Conservation (phyloP, 2,329 filamentous ascomycete genomes). For the Botrytis pseudocinerea region DNA sequence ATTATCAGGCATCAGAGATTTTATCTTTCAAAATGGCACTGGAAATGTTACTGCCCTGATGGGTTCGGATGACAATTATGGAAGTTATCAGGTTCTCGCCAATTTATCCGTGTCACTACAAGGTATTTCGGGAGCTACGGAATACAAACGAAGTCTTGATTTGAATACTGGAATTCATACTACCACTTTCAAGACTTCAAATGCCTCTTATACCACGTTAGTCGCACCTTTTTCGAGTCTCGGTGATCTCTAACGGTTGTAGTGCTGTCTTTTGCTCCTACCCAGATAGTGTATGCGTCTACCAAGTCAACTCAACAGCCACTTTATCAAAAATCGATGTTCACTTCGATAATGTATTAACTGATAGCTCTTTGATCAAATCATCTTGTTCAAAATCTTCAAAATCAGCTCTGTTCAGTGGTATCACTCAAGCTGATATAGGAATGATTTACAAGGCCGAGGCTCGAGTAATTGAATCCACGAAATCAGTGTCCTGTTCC, state of each 20-base stretch:
- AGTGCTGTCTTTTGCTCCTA: slow-evolving; percentile 48
- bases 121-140: slow-evolving; percentile 36
- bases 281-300: slow-evolving; percentile 43
- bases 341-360: slow-evolving; percentile 46
- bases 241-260: slow-evolving; percentile 40
- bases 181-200: slow-evolving; percentile 31
- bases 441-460: slow-evolving; percentile 49
- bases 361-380: slow-evolving; percentile 36
- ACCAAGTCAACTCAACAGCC: slow-evolving; percentile 32
- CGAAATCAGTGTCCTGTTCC: slow-evolving; percentile 26
- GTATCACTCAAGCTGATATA: slow-evolving; percentile 45
- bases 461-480: slow-evolving; percentile 38
- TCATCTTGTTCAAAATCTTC: slow-evolving; percentile 40
- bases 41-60: slow-evolving; percentile 41
- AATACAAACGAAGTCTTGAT: slow-evolving; percentile 48
- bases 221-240: not conserved
- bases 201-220: slow-evolving; percentile 10
- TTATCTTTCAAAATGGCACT: slow-evolving; percentile 51
- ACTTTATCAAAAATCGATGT: slow-evolving; percentile 46
- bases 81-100: slow-evolving; percentile 49
- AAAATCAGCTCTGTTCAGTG: slow-evolving; percentile 39
- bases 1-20: slow-evolving; percentile 47
- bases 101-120: slow-evolving; percentile 48
- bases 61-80: slow-evolving; percentile 46
- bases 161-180: slow-evolving; percentile 46